phyloP scores from a whole-genome alignment of 345 rosid species.

The Sonneratia alba region DNA sequence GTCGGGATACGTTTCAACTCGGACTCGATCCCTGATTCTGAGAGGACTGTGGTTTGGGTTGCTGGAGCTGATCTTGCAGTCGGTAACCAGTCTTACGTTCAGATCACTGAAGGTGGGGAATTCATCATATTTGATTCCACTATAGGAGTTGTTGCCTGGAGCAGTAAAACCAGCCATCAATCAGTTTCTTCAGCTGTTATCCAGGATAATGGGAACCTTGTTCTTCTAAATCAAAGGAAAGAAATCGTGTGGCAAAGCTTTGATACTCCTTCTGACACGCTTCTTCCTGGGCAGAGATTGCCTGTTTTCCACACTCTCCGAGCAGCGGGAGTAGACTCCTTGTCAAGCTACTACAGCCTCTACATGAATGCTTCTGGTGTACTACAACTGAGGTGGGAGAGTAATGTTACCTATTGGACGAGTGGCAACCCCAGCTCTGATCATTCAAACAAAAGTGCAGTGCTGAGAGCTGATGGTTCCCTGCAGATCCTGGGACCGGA shows the following conservation, averaged over 20 bases:
- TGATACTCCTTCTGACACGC: slow-evolving; percentile 53
- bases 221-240: slow-evolving; percentile 32
- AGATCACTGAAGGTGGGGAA: slow-evolving; percentile 47
- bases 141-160: slow-evolving; percentile 39
- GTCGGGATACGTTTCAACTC: slow-evolving; percentile 69
- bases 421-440: slow-evolving; percentile 28
- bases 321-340: slow-evolving; percentile 44
- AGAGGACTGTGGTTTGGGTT: slow-evolving; percentile 58
- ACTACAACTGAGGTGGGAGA: slow-evolving; percentile 67
- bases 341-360: slow-evolving; percentile 72
- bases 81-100: slow-evolving; percentile 50
- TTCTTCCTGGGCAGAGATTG: slow-evolving; percentile 68
- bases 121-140: slow-evolving; percentile 56
- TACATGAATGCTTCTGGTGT: slow-evolving; percentile 40
- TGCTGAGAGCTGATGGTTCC: slow-evolving; percentile 51
- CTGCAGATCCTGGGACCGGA: slow-evolving; percentile 36
- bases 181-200: slow-evolving; percentile 51
- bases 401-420: slow-evolving; percentile 46
- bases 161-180: slow-evolving; percentile 37
- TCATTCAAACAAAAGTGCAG: slow-evolving; percentile 28
- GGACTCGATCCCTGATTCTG: slow-evolving; percentile 34
- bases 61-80: slow-evolving; percentile 57
- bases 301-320: slow-evolving; percentile 32
- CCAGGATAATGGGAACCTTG: slow-evolving; percentile 62
- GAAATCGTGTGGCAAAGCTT: slow-evolving; percentile 71